Evolutionary conservation across 2,329 filamentous ascomycete genomes (phyloP).

Genomic region (Ceratocystis ficicola): DNA sequence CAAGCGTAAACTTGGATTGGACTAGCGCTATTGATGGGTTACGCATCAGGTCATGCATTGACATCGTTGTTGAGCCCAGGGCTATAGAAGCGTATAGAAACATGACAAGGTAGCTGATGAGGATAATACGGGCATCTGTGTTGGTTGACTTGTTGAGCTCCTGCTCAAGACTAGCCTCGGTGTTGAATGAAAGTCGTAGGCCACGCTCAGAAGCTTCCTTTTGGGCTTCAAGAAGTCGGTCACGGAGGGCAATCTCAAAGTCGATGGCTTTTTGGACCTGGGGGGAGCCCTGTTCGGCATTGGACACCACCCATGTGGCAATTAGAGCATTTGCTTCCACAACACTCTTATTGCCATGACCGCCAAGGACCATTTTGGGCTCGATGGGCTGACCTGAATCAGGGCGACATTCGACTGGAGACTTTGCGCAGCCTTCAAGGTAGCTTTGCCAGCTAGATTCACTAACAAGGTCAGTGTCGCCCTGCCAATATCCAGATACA

Average conservation of each 20-base stretch:
- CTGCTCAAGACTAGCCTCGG: slow-evolving; percentile 86
- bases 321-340: slow-evolving; percentile 68
- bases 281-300: slow-evolving; percentile 60
- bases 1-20: slow-evolving; percentile 91
- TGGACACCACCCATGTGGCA: slow-evolving; percentile 89
- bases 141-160: slow-evolving; percentile 98
- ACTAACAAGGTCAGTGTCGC: slow-evolving; percentile 49
- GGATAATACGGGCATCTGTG: slow-evolving; percentile 91
- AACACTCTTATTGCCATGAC: slow-evolving; percentile 52
- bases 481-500: slow-evolving; percentile 75
- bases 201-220: slow-evolving; percentile 65
- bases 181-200: slow-evolving; percentile 82
- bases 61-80: slow-evolving; percentile 75
- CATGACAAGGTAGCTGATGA: slow-evolving; percentile 97
- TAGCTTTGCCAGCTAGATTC: slow-evolving; percentile 58
- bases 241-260: slow-evolving; percentile 72
- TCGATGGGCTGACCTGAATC: slow-evolving; percentile 81
- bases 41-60: slow-evolving; percentile 60
- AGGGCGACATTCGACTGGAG: slow-evolving; percentile 75
- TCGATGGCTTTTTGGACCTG: slow-evolving; percentile 67
- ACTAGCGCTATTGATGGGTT: slow-evolving; percentile 79
- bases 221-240: slow-evolving; percentile 64
- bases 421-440: slow-evolving; percentile 60
- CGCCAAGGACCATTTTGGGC: slow-evolving; percentile 74
- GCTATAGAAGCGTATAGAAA: slow-evolving; percentile 93